Conservation (phyloP, 306 rosid species). For the Phaseolus lunatus region DNA sequence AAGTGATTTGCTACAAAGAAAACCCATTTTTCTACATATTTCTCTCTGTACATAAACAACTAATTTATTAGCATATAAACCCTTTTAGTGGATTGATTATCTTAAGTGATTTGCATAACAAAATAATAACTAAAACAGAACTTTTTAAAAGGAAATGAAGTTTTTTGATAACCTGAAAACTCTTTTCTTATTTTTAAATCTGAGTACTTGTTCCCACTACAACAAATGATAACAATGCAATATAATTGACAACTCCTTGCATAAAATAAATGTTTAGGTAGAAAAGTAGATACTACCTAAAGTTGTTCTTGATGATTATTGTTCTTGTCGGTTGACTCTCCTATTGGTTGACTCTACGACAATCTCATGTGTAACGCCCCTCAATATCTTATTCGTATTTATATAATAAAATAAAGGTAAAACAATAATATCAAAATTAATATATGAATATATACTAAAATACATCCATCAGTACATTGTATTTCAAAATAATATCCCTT, state of each 20-base stretch:
- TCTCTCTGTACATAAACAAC: background rate
- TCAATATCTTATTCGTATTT: too few species aligned
- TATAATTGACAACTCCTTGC: background rate
- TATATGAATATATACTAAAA: too few species aligned
- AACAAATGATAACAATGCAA: background rate
- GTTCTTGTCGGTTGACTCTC: too few species aligned
- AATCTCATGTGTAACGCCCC: too few species aligned
- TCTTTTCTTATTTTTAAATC: background rate
- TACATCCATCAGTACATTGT: too few species aligned
- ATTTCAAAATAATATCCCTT: too few species aligned
- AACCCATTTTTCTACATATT: background rate
- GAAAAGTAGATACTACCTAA: background rate
- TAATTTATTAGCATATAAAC: too few species aligned
- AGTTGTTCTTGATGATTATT: too few species aligned
- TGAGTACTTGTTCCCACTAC: background rate
- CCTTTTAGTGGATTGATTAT: constrained; percentile 3
- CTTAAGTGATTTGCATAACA: background rate
- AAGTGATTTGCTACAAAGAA: background rate
- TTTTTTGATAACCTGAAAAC: background rate
- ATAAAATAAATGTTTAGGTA: constrained; percentile 16
- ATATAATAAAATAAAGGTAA: too few species aligned
- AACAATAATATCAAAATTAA: too few species aligned
- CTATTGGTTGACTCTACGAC: too few species aligned
- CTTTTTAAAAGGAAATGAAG: background rate
- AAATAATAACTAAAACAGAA: background rate